Evolutionary conservation across 768 basidiomycete species (phyloP).

Genomic region (Macrolepiota albuminosa): DNA sequence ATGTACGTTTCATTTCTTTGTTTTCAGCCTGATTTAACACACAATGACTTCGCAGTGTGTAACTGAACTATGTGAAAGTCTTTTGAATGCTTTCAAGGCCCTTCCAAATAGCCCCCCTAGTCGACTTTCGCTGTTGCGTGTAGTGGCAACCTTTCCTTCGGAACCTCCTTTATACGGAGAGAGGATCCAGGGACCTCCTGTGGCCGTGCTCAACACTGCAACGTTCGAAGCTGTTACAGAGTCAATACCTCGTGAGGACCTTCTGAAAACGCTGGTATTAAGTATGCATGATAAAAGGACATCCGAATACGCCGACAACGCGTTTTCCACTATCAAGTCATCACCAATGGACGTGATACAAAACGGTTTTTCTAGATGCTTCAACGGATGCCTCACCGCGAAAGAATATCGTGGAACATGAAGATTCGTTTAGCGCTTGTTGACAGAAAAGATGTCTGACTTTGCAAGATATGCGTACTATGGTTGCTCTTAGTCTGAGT

Average conservation of each 20-base stretch:
- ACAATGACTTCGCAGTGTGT: background rate
- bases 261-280: background rate
- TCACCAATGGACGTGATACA: too few relatives aligned
- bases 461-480: too few relatives aligned
- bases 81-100: background rate
- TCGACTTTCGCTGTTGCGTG: background rate
- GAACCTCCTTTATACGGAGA: background rate
- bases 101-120: background rate
- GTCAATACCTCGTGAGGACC: background rate
- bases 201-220: background rate
- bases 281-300: conserved; percentile 4
- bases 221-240: background rate
- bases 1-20: background rate
- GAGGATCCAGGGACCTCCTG: background rate
- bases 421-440: background rate
- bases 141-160: background rate
- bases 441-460: too few relatives aligned
- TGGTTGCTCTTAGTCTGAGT: too few relatives aligned
- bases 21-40: background rate
- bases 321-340: background rate
- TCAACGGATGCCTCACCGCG: background rate
- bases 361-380: background rate
- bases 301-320: background rate
- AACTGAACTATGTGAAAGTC: background rate
- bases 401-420: background rate